Evolutionary conservation across 129 eudicot species (phyloP).

Genomic region (Flaveria robusta): DNA sequence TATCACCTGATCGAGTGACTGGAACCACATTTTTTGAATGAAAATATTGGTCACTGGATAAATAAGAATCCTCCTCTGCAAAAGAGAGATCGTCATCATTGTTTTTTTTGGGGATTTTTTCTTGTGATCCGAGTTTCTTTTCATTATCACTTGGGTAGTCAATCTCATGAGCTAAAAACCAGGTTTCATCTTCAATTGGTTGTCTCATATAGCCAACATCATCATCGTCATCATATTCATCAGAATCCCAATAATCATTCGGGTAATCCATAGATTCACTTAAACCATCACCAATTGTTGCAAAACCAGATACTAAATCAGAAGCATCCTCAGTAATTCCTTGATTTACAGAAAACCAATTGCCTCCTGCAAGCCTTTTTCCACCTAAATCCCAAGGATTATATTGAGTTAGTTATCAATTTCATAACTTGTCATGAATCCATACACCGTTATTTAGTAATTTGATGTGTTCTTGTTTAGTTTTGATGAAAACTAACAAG

Average conservation of each 20-base stretch:
- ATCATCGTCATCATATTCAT: conserved; percentile 96
- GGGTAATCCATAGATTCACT: conserved; percentile 90
- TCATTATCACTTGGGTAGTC: conserved; percentile 97
- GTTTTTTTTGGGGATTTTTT: conserved; percentile 59
- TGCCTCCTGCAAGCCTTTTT: conserved; percentile 85
- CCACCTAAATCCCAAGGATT: conserved; percentile 53
- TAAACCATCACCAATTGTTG: conserved; percentile 93
- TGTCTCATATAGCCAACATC: conserved; percentile 99
- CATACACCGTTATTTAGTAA: not conserved
- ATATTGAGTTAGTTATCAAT: conserved; percentile 6
- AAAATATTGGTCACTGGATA: conserved; percentile 69
- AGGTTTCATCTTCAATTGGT: conserved; percentile 96
- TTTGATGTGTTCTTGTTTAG: not conserved
- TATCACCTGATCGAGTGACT: conserved; percentile 50
- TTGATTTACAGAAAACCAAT: conserved; percentile 97
- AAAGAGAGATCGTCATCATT: conserved; percentile 93
- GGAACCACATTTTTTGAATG: conserved; percentile 60
- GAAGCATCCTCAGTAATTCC: conserved; percentile 93
- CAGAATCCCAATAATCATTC: conserved; percentile 97
- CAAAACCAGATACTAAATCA: conserved; percentile 93
- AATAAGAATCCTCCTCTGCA: conserved; percentile 85
- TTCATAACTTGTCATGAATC: not conserved
- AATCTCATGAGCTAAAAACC: conserved; percentile 99
- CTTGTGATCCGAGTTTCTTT: conserved; percentile 78
- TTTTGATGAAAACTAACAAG: not conserved